phyloP scores from a whole-genome alignment of 495 filamentous ascomycete species.

The Talaromyces nanjingensis region DNA sequence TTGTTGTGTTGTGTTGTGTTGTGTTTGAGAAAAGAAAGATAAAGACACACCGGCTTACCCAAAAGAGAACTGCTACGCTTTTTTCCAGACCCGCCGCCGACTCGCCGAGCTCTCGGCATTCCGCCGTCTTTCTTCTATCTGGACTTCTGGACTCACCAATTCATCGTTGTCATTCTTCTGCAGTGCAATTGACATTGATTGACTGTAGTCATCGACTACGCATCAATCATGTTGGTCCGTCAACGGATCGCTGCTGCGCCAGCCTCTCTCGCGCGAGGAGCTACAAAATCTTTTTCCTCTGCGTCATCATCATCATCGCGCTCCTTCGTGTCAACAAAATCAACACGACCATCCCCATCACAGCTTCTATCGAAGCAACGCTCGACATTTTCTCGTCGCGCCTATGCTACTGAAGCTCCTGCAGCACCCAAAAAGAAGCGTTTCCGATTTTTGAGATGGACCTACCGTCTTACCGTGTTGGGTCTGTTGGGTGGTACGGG shows the following conservation, averaged over 20 bases:
- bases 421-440: slow-evolving; percentile 39
- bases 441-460: slow-evolving; percentile 51
- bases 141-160: too few species aligned
- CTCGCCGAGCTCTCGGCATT: background rate
- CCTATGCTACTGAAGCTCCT: slow-evolving; percentile 34
- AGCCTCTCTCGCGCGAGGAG: slow-evolving; percentile 27
- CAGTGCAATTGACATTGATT: slow-evolving; percentile 16
- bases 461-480: slow-evolving; percentile 73
- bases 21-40: background rate
- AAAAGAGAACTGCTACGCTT: slow-evolving; percentile 25
- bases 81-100: slow-evolving; percentile 13
- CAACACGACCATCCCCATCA: slow-evolving; percentile 10
- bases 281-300: slow-evolving; percentile 16
- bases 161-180: background rate
- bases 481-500: slow-evolving; percentile 58
- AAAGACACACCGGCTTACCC: slow-evolving; percentile 36
- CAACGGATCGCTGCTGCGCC: background rate
- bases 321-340: slow-evolving; percentile 4
- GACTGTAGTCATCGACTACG: slow-evolving; percentile 26
- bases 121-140: background rate
- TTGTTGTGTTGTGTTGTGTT: too few species aligned
- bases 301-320: slow-evolving; percentile 18
- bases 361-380: slow-evolving; percentile 17
- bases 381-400: slow-evolving; percentile 22
- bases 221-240: slow-evolving; percentile 17